Percentiles rank a stretch among this genome's conserved stretches.
phyloP scores from a whole-genome alignment of 2,329 filamentous ascomycete genomes.

The Exophiala mesophila region DNA sequence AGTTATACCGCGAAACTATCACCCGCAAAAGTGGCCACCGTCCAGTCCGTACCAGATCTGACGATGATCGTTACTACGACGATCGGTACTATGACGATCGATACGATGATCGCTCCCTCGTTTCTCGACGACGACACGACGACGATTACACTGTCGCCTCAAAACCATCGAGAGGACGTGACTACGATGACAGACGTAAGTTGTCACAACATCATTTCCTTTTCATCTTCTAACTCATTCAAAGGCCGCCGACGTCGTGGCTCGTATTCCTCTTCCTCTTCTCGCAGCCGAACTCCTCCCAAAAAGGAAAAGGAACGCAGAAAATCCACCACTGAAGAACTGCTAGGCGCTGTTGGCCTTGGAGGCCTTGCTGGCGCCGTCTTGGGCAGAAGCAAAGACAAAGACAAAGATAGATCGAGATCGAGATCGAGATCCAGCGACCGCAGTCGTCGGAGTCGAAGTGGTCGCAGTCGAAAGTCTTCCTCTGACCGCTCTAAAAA shows the following conservation, averaged over 20 bases:
- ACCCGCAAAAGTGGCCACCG: constrained; percentile 33
- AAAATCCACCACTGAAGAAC: constrained; percentile 45
- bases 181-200: constrained; percentile 31
- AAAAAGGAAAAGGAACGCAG: constrained; percentile 31
- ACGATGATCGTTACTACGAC: constrained; percentile 33
- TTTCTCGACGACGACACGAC: constrained; percentile 36
- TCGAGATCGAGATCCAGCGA: constrained; percentile 56
- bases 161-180: constrained; percentile 10
- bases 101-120: constrained; percentile 41
- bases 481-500: constrained; percentile 50
- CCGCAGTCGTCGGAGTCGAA: constrained; percentile 44
- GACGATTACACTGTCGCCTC: constrained; percentile 38
- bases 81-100: constrained; percentile 37
- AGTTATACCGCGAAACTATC: constrained; percentile 29
- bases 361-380: constrained; percentile 50
- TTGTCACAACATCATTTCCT: constrained; percentile 12
- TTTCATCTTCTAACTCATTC: background rate
- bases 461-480: constrained; percentile 34
- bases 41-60: constrained; percentile 28
- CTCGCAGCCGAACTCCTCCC: constrained; percentile 35
- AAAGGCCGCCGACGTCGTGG: constrained; percentile 25
- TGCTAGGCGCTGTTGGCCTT: constrained; percentile 54
- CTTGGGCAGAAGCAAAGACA: constrained; percentile 53
- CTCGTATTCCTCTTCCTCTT: constrained; percentile 34
- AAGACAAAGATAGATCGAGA: constrained; percentile 57